phyloP scores from a whole-genome alignment of 2,329 filamentous ascomycete genomes.

The Aquanectria penicillioides region DNA sequence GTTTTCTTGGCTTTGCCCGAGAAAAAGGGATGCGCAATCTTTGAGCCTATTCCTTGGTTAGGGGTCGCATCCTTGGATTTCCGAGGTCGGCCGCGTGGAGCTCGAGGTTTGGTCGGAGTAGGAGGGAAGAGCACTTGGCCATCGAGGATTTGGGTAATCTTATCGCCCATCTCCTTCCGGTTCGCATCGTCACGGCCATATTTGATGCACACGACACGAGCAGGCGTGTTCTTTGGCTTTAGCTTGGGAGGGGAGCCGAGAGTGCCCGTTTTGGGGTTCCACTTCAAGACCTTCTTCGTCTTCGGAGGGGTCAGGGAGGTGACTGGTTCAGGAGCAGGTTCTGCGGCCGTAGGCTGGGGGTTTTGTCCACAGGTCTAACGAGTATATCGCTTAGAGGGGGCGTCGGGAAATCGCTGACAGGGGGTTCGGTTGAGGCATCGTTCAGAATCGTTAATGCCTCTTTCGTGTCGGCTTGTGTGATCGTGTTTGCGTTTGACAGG shows the following conservation, averaged over 20 bases:
- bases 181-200: slow-evolving; percentile 65
- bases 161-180: slow-evolving; percentile 62
- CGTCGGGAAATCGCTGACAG: slow-evolving; percentile 16
- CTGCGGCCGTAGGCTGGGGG: slow-evolving; percentile 7
- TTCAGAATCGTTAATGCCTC: slow-evolving; percentile 22
- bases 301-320: slow-evolving; percentile 38
- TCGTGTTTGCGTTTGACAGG: slow-evolving; percentile 9
- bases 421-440: slow-evolving; percentile 6
- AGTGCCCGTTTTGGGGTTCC: slow-evolving; percentile 70
- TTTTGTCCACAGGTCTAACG: background rate
- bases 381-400: slow-evolving; percentile 29
- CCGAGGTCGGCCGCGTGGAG: slow-evolving; percentile 33
- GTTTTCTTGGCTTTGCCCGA: slow-evolving; percentile 45
- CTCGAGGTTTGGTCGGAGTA: slow-evolving; percentile 40
- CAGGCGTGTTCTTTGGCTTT: slow-evolving; percentile 52
- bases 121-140: slow-evolving; percentile 41
- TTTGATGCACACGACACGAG: slow-evolving; percentile 62
- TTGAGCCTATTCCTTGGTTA: slow-evolving; percentile 39
- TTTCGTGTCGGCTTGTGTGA: slow-evolving; percentile 19
- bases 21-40: slow-evolving; percentile 57
- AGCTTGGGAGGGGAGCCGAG: slow-evolving; percentile 69
- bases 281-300: slow-evolving; percentile 62
- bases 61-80: slow-evolving; percentile 36
- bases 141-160: slow-evolving; percentile 71
- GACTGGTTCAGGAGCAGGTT: slow-evolving; percentile 15